Evolutionary conservation across 768 basidiomycete species (phyloP).

Genomic region (Macrolepiota albuminosa): DNA sequence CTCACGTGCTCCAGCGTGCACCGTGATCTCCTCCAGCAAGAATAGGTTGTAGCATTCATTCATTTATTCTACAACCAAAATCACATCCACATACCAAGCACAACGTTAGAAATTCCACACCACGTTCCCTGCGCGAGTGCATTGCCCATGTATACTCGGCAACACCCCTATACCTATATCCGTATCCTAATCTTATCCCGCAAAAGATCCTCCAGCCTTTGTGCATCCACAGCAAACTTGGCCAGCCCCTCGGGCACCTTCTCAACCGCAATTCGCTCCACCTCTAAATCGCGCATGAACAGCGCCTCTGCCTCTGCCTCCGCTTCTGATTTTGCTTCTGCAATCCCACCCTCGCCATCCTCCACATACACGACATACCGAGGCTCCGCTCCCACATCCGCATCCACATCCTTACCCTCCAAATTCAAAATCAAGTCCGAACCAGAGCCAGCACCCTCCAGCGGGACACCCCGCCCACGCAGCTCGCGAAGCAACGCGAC

Average conservation of each 20-base stretch:
- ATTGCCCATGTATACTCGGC: no score
- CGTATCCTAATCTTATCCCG: constrained; percentile 6
- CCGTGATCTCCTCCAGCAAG: no score
- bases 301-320: constrained; percentile 3
- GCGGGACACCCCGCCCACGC: constrained; percentile 1
- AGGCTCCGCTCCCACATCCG: neutral
- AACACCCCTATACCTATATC: neutral
- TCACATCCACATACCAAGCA: no score
- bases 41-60: no score
- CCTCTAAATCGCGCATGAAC: constrained; percentile 19
- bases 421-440: neutral
- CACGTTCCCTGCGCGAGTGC: no score
- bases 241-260: constrained; percentile 32
- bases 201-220: constrained; percentile 23
- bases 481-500: constrained; percentile 27
- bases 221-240: constrained; percentile 29
- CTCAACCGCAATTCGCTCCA: constrained; percentile 25
- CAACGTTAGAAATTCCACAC: no score
- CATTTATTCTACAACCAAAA: no score
- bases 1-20: no score
- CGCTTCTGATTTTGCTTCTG: neutral
- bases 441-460: no score
- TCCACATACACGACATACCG: neutral
- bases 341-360: neutral
- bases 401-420: neutral